phyloP scores from a whole-genome alignment of 176 grass and related monocot species.

The Zea luxurians region DNA sequence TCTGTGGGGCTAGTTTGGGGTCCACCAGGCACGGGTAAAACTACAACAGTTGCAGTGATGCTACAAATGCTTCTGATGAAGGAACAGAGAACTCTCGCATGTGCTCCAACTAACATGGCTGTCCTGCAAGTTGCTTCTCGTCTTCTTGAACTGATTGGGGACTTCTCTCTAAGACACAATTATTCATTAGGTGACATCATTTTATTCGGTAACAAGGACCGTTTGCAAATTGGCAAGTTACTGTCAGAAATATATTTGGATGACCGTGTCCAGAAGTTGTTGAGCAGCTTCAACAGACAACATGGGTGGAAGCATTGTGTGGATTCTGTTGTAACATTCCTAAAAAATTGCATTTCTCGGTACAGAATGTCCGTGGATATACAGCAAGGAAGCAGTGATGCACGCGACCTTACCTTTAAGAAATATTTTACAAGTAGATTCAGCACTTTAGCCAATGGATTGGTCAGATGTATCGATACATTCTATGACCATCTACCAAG shows the following conservation, averaged over 20 bases:
- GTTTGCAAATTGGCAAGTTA: constrained; percentile 53
- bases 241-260: constrained; percentile 67
- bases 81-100: constrained; percentile 64
- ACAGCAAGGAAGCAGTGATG: constrained; percentile 24
- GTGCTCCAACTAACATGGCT: constrained; percentile 85
- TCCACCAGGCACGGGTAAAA: constrained; percentile 87
- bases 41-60: constrained; percentile 69
- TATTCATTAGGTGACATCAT: constrained; percentile 70
- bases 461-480: constrained; percentile 47
- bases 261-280: constrained; percentile 54
- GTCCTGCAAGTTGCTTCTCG: constrained; percentile 69
- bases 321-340: constrained; percentile 49
- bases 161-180: constrained; percentile 24
- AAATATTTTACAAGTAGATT: constrained; percentile 51
- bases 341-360: constrained; percentile 46
- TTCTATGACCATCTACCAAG: constrained; percentile 58
- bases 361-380: constrained; percentile 44
- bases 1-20: constrained; percentile 75
- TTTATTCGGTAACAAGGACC: constrained; percentile 80
- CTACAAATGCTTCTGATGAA: constrained; percentile 57
- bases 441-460: constrained; percentile 36
- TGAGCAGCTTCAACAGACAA: constrained; percentile 41
- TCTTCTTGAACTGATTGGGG: constrained; percentile 55
- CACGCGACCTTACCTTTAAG: constrained; percentile 38
- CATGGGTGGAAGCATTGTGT: constrained; percentile 59